Evolutionary conservation across 1,284 basidiomycete genomes (phyloP).

Genomic region (Puccinia hordei): DNA sequence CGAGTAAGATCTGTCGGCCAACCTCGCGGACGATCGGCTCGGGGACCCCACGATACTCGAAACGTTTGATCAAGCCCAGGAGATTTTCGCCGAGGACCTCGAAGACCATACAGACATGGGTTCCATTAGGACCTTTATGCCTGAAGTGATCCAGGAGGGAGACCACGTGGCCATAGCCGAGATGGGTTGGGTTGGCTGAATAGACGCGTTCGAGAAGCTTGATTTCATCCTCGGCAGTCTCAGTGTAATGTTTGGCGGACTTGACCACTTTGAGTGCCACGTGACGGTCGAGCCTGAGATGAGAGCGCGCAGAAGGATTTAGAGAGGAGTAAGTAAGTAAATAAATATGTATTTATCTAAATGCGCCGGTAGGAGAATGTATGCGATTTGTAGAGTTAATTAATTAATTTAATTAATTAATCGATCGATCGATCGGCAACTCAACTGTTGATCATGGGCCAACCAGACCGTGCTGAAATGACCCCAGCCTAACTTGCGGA

Average conservation of each 20-base stretch:
- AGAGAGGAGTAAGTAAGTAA: not conserved
- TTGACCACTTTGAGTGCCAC: constrained; percentile 99
- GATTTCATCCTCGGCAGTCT: constrained; percentile 97
- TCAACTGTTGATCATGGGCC: constrained; percentile 57
- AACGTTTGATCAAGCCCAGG: constrained; percentile 93
- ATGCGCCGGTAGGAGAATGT: too few species aligned
- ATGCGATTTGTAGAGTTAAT: too few species aligned
- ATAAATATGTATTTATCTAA: too few species aligned
- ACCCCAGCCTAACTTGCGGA: constrained; percentile 96
- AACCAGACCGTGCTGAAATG: constrained; percentile 71
- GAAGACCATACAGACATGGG: constrained; percentile 99
- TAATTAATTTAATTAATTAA: too few species aligned
- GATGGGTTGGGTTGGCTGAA: constrained; percentile 69
- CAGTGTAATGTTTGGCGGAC: constrained; percentile 93
- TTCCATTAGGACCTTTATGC: constrained; percentile 93
- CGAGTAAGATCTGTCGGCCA: constrained; percentile 91
- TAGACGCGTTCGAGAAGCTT: constrained; percentile 94
- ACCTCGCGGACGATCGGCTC: constrained; percentile 93
- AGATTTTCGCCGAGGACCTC: constrained; percentile 98
- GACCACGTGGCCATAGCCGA: constrained; percentile 68
- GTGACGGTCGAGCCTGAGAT: constrained; percentile 80
- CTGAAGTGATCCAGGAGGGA: constrained; percentile 95
- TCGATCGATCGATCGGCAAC: too few species aligned
- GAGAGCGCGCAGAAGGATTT: constrained; percentile 31
- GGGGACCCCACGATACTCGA: constrained; percentile 93